Evolutionary conservation across 805 yeast genomes (phyloP), one percentile per base, ranked within the genome.

Genomic region (Candida krabiensis): DNA sequence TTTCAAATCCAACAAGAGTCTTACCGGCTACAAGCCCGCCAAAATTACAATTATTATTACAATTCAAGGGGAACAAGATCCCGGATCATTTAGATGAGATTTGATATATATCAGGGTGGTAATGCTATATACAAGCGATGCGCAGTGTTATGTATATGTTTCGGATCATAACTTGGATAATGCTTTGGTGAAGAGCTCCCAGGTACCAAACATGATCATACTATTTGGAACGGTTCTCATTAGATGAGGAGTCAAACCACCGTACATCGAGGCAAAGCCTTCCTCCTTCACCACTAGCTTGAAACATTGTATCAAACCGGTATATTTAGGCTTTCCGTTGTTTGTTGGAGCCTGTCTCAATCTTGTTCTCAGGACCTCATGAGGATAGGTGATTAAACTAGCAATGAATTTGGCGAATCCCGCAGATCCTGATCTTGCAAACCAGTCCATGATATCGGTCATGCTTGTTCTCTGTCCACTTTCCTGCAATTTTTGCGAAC

Each of bases 181-280:
- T n/a, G 77, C 49, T 40, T 73, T 74, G 33, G 83, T 79, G 38
- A 85, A 79, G 23, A 93, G 61, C 59, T 93, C 99, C 98, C 98
- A 93, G 3, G 98, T 90, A 31, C 99, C 99, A 69, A 93, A 93
- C 99, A 93, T 93, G 52, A 93, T 91, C 59, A 93, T 89, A 56
- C 96, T 86, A 64, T 93, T 93, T 3, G 99, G 99, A 36, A 93
- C 99, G 0, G 99, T 93, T 64, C 99, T 79, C 68, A 93, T 75
- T 55, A 93, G 69, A 65, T 93, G 99, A 4, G 99, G 97, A 2
- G 99, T 93, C 54, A 93, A 71, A 1, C 99, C 99, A 39, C 99
- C 96, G 60, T 93, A 93, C 88, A 93, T 85, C 9, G 96, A 84
- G 6, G 75, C 82, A 36, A 91, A 63, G 1, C 99, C 99, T 66